These are phyloP conservation scores for Pascua sp. DNA, from an alignment of 1,284 basidiomycete species.

Conservation along the genomic window DNA sequence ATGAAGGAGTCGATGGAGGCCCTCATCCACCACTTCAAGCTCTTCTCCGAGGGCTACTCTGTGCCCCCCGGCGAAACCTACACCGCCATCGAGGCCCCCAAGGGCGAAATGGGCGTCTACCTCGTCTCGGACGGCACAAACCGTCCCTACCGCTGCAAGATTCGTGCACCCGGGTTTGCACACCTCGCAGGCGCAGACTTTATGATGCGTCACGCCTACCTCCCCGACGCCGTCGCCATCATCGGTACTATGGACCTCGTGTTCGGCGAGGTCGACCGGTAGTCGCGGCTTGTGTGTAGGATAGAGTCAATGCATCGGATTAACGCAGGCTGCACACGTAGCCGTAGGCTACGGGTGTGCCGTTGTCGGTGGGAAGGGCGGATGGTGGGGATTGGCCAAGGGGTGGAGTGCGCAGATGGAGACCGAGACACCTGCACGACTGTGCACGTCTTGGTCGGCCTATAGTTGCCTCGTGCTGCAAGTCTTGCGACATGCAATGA, in stretches of 20 bases:
- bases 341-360: too few species aligned
- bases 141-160: constrained; percentile 89
- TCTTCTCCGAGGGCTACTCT: constrained; percentile 95
- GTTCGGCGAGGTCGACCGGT: constrained; percentile 65
- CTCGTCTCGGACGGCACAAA: constrained; percentile 90
- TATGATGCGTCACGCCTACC: constrained; percentile 78
- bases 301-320: constrained; percentile 18
- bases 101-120: constrained; percentile 98
- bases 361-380: too few species aligned
- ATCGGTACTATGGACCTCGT: constrained; percentile 87
- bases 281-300: constrained; percentile 12
- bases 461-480: too few species aligned
- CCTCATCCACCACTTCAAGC: constrained; percentile 98
- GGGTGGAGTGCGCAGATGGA: too few species aligned
- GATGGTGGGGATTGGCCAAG: too few species aligned
- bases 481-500: too few species aligned
- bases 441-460: too few species aligned
- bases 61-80: constrained; percentile 98
- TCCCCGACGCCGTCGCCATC: constrained; percentile 87
- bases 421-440: too few species aligned
- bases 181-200: constrained; percentile 90
- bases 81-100: constrained; percentile 94
- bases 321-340: background rate
- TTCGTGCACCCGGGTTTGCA: constrained; percentile 88
- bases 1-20: constrained; percentile 99